These are phyloP conservation scores for Rubus parviflorus DNA, from an alignment of 306 rosid species.

Conservation along the genomic window DNA sequence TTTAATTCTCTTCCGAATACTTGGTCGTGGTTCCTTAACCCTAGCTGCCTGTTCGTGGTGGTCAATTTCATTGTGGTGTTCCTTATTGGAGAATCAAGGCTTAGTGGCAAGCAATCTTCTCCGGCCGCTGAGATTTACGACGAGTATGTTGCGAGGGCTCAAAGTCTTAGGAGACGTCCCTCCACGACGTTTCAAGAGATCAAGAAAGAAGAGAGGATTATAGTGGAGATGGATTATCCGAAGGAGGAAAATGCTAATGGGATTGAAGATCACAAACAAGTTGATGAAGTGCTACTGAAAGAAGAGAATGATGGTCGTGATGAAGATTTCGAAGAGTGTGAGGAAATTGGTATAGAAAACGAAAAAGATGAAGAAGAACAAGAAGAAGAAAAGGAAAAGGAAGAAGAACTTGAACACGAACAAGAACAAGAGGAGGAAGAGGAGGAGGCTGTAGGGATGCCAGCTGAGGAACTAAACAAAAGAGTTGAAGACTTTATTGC, in stretches of 20 bases:
- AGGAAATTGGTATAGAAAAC: neutral
- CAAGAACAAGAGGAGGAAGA: constrained; percentile 15
- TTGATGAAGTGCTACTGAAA: neutral
- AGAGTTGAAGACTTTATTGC: constrained; percentile 52
- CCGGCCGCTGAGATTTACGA: constrained; percentile 21
- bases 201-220: constrained; percentile 19
- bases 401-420: neutral
- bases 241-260: neutral
- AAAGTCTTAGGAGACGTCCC: constrained; percentile 8
- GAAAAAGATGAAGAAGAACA: neutral
- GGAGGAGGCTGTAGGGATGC: constrained; percentile 21
- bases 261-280: constrained; percentile 12
- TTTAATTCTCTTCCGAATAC: constrained; percentile 26
- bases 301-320: constrained; percentile 5
- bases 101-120: constrained; percentile 14
- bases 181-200: constrained; percentile 5
- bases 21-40: constrained; percentile 31
- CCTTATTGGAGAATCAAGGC: constrained; percentile 45
- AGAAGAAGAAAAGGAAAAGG: neutral
- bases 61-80: constrained; percentile 41
- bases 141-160: constrained; percentile 31
- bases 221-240: neutral
- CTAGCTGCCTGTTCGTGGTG: constrained; percentile 40
- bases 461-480: constrained; percentile 42
- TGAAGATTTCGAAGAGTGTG: constrained; percentile 17